phyloP scores from a whole-genome alignment of 2,329 filamentous ascomycete species.

The Pseudohalonectria lignicola region DNA sequence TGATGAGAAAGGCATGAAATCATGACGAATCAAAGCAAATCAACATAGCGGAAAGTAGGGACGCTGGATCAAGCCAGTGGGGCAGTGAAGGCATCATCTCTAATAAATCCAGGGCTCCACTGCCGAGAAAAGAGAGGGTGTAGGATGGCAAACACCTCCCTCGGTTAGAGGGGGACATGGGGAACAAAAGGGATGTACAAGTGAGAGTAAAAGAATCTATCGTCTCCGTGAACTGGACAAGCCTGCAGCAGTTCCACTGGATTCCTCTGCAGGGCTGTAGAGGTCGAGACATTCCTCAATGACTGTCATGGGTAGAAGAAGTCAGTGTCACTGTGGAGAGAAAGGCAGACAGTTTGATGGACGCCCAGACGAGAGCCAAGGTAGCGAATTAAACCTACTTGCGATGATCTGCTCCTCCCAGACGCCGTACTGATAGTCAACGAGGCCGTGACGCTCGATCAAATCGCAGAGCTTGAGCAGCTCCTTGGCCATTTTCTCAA shows the following conservation, averaged over 20 bases:
- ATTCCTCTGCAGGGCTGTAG: conserved; percentile 27
- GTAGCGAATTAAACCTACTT: conserved; percentile 44
- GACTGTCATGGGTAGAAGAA: conserved; percentile 9
- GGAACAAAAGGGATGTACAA: background rate
- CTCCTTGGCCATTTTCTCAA: conserved; percentile 74
- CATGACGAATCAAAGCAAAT: too few relatives aligned
- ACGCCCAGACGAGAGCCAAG: background rate
- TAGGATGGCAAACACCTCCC: too few relatives aligned
- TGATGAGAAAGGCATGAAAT: too few relatives aligned
- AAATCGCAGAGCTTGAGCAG: conserved; percentile 74
- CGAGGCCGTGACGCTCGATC: conserved; percentile 82
- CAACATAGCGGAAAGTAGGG: too few relatives aligned
- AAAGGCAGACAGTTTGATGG: background rate
- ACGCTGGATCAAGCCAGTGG: too few relatives aligned
- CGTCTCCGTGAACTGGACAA: conserved; percentile 7
- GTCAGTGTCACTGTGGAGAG: conserved; percentile 1
- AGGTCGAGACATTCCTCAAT: conserved; percentile 29
- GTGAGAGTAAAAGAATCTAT: background rate
- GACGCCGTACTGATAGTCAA: conserved; percentile 95
- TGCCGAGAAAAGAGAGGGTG: too few relatives aligned
- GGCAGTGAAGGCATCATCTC: too few relatives aligned
- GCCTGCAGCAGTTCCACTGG: conserved; percentile 15
- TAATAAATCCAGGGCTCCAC: too few relatives aligned
- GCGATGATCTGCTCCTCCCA: conserved; percentile 88
- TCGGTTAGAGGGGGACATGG: too few relatives aligned